Evolutionary conservation across 2,329 filamentous ascomycete genomes (phyloP), one percentile per base, ranked within the genome.

Genomic region (Hypoxylon sp.): DNA sequence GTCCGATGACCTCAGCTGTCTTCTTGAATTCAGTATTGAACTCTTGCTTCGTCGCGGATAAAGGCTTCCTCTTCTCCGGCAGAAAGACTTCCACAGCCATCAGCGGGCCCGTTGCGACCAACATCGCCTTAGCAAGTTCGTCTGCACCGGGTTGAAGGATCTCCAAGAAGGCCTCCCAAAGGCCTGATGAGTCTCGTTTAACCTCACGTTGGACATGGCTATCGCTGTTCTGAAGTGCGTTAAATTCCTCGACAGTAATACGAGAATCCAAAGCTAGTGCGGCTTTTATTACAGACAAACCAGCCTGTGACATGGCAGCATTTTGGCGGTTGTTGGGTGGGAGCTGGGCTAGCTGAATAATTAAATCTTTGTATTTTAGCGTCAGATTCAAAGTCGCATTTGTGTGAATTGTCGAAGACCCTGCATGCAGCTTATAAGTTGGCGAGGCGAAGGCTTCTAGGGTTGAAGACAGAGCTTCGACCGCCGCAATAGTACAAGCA

Each of bases 141-240:
- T 91, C 80, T 70, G 91, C 87, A 32, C 88, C 86, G 27, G 87
- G 84, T 69, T 88, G 85, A 51, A 96, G 84, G 25, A 89, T 87
- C 52, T 89, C 85, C 48, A 92, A 83, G 48, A 94, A 90, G 1
- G 88, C 85, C 68, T 93, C 91, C 91, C 94, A 97, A 43, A 97
- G 87, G 14, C 88, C 85, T 14, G 90, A 84, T 0, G 93, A 95
- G 61, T 92, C 87, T 16, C 90, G 88, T 68, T 88, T 87, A 43
- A 91, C 80, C 61, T 91, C 87, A 70, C 89, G 85, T 52, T 91
- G 90, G 19, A 93, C 84, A 45, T 85, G 82, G 45, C 84, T 84
- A 19, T 85, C 84, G 29, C 70, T 72, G 7, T 84, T 82, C 19
- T 87, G 83, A 56, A 97, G 86, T 5, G 89, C 85, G 60, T 87